Percentiles rank a stretch among this genome's conserved stretches.
Conservation (phyloP, 2,329 filamentous ascomycete species). For the Penicillium occitanis region DNA sequence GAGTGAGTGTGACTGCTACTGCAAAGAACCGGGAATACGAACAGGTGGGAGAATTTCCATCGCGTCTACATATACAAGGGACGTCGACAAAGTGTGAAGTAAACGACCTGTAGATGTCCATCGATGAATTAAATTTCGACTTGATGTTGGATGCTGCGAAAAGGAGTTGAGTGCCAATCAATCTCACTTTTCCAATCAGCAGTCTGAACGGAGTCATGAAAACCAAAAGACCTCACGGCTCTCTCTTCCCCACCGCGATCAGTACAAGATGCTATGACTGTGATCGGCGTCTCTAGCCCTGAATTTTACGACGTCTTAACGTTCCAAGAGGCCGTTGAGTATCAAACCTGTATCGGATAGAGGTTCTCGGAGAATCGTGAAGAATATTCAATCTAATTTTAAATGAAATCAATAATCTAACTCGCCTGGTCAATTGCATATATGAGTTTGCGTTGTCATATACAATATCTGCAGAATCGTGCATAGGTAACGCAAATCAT, state of each 20-base stretch:
- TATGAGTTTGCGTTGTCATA: background rate
- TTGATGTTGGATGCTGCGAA: background rate
- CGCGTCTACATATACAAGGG: background rate
- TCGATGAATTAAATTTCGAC: background rate
- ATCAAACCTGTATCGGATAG: background rate
- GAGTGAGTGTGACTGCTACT: background rate
- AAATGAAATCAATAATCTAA: background rate
- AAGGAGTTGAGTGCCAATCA: background rate
- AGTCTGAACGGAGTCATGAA: background rate
- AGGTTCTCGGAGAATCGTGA: background rate
- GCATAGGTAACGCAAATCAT: background rate
- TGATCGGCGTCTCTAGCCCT: background rate
- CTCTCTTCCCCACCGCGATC: background rate
- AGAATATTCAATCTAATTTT: background rate
- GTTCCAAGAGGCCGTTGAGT: background rate
- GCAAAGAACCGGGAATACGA: background rate
- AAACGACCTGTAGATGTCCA: background rate
- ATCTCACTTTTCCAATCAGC: background rate
- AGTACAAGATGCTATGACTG: background rate
- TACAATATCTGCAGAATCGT: background rate
- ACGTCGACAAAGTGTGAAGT: background rate
- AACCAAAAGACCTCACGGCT: background rate
- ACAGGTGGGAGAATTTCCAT: slow-evolving; percentile 1
- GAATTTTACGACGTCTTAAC: background rate
- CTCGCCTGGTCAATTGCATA: background rate